Base-by-base conservation (phyloP, 2,329 filamentous ascomycete species). In the Microdochium trichocladiopsis region DNA sequence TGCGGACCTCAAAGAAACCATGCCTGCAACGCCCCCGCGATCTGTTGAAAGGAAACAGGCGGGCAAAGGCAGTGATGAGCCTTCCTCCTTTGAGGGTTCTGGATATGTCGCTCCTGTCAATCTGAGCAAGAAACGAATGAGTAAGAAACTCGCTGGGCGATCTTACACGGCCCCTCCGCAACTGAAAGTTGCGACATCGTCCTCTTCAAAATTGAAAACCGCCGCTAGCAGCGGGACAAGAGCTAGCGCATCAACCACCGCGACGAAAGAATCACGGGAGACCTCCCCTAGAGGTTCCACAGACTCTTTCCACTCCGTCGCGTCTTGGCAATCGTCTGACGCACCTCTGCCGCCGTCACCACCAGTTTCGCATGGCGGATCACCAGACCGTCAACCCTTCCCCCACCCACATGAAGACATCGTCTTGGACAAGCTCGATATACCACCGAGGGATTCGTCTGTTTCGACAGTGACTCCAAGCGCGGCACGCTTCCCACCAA, bases 251-350 rank as follows among this genome's bases (percentile, higher is more conserved):
- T 51, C 57, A 52, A 24, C 56, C 58, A 23, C 55, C 57, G 18
- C 48, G 45, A 50, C 60, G 25, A 54, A 63, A 48, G 63, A 63
- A 31, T 60, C 64, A 11, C 60, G 65, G 28, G 64, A 67, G 31
- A 60, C 65, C n/a, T 79, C 78, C 10, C 73, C 76, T 4, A 70
- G 71, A 25, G 70, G 63, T 33, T 74, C 74, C 14, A 64, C 73
- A 16, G 78, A 80, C 50, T 82, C 80, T 1, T 81, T 83, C 55
- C 77, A 79, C 59, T 79, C 73, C 52, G 69, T 74, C 4, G 70
- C 78, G 54, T 78, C 78, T 9, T 79, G 76, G 76, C 70, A 76
- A 55, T 75, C 76, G 22, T 68, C 72, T 10, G 62, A 70, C 36
- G 68, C 68, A 4, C 66, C 73, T 24, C 63, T 74, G 2, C 72